Percentiles rank a stretch among this genome's conserved stretches.
phyloP scores from a whole-genome alignment of 2,329 filamentous ascomycete species.

The Apiospora pterosperma region DNA sequence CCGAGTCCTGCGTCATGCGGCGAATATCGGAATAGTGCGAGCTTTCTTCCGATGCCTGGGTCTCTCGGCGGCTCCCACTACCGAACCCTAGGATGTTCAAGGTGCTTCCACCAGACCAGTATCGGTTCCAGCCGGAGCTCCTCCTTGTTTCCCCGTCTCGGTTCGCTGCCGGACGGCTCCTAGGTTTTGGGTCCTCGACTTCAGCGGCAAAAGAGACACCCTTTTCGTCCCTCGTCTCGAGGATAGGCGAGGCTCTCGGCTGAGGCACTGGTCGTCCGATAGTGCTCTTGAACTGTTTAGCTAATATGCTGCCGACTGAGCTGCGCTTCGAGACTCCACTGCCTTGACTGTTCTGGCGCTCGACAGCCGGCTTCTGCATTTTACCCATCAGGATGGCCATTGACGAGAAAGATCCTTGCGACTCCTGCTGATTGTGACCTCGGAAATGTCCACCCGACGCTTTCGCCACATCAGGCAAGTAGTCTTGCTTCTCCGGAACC shows the following conservation, averaged over 20 bases:
- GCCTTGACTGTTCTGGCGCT: slow-evolving; percentile 43
- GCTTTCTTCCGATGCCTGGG: slow-evolving; percentile 51
- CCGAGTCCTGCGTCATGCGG: slow-evolving; percentile 62
- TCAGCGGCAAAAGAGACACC: slow-evolving; percentile 16
- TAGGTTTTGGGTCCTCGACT: slow-evolving; percentile 27
- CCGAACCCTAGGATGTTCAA: slow-evolving; percentile 63
- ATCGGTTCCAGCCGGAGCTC: slow-evolving; percentile 74
- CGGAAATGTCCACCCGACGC: slow-evolving; percentile 41
- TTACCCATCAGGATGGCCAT: slow-evolving; percentile 66
- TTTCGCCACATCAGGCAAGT: slow-evolving; percentile 37
- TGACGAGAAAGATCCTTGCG: slow-evolving; percentile 57
- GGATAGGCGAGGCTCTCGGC: slow-evolving; percentile 29
- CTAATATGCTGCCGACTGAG: slow-evolving; percentile 53
- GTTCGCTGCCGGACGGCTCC: slow-evolving; percentile 29
- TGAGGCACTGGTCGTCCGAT: slow-evolving; percentile 61
- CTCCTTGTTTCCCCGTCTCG: slow-evolving; percentile 46
- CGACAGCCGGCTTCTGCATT: slow-evolving; percentile 37
- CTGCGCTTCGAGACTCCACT: slow-evolving; percentile 55
- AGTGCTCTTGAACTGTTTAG: slow-evolving; percentile 59
- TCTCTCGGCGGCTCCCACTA: slow-evolving; percentile 41
- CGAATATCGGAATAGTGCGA: slow-evolving; percentile 52
- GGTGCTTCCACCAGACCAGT: slow-evolving; percentile 72
- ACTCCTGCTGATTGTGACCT: slow-evolving; percentile 50
- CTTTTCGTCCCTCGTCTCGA: slow-evolving; percentile 18
- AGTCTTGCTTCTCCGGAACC: slow-evolving; percentile 56